phyloP scores from a whole-genome alignment of 2,329 filamentous ascomycete genomes.

The Grosmannia penicillata region DNA sequence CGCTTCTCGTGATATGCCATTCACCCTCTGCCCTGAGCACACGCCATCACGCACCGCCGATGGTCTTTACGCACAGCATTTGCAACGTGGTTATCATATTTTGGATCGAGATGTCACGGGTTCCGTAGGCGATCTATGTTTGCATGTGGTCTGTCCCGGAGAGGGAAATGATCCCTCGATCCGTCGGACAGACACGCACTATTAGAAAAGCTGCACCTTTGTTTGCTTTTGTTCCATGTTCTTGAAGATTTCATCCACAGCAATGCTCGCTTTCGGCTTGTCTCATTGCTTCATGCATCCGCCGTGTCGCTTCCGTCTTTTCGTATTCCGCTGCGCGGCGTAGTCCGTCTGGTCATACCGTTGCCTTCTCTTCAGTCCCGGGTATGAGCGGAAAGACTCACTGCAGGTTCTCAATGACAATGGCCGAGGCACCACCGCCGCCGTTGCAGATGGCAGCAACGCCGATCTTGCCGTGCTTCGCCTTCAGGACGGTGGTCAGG shows the following conservation, averaged over 20 bases:
- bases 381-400: constrained; percentile 17
- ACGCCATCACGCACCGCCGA: too few species aligned
- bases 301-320: too few species aligned
- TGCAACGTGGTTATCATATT: background rate
- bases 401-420: constrained; percentile 70
- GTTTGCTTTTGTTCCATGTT: background rate
- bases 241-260: too few species aligned
- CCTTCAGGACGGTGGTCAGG: constrained; percentile 70
- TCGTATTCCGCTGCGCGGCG: background rate
- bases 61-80: too few species aligned
- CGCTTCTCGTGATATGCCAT: background rate
- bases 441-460: constrained; percentile 96
- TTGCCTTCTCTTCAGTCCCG: background rate
- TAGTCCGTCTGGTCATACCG: too few species aligned
- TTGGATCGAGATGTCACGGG: background rate
- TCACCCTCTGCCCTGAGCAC: background rate
- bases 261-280: background rate
- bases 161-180: background rate
- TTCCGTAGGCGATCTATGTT: background rate
- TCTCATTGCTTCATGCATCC: too few species aligned
- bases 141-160: background rate
- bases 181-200: background rate
- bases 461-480: constrained; percentile 88
- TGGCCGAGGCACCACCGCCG: constrained; percentile 83
- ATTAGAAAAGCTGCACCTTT: background rate